Conservation (phyloP, 108 stramenopile species). For the Aurantiochytrium sp. region DNA sequence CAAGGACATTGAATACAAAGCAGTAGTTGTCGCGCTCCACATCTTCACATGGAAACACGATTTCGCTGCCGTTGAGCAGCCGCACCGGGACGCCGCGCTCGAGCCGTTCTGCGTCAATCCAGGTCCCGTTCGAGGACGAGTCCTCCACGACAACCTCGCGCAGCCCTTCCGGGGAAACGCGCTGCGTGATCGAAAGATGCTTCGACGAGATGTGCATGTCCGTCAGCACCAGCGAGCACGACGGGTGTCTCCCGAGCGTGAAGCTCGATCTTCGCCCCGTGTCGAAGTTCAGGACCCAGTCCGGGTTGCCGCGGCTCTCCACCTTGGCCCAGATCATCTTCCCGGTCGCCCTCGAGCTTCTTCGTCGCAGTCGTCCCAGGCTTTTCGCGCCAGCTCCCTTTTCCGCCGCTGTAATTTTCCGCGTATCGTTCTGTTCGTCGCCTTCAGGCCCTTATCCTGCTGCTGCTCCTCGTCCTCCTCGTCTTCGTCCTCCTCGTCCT, state of each 20-base stretch:
- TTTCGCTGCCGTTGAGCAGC: background rate
- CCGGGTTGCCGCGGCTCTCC: background rate
- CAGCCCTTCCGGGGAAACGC: background rate
- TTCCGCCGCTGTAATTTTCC: too few relatives aligned
- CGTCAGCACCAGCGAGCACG: background rate
- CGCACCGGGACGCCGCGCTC: background rate
- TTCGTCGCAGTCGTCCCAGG: too few relatives aligned
- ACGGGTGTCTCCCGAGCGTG: background rate
- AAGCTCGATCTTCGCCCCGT: background rate
- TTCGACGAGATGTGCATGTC: conserved; percentile 24
- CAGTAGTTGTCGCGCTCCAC: background rate
- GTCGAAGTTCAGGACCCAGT: background rate
- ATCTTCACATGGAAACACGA: conserved; percentile 14
- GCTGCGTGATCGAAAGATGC: background rate
- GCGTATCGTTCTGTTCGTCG: too few relatives aligned
- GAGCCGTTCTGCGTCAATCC: background rate
- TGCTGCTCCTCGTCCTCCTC: too few relatives aligned
- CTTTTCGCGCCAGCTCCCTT: too few relatives aligned
- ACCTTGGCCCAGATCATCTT: background rate
- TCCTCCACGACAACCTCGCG: conserved; percentile 14
- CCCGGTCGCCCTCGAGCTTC: background rate
- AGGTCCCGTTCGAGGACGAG: background rate
- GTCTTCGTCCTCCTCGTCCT: too few relatives aligned
- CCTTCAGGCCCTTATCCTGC: too few relatives aligned
- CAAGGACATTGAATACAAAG: background rate